Percentiles rank a stretch among this genome's conserved stretches.
These are phyloP conservation scores for Rhizopus stolonifer DNA, from an alignment of 371 early-diverging fungal genomes.

Conservation along the genomic window DNA sequence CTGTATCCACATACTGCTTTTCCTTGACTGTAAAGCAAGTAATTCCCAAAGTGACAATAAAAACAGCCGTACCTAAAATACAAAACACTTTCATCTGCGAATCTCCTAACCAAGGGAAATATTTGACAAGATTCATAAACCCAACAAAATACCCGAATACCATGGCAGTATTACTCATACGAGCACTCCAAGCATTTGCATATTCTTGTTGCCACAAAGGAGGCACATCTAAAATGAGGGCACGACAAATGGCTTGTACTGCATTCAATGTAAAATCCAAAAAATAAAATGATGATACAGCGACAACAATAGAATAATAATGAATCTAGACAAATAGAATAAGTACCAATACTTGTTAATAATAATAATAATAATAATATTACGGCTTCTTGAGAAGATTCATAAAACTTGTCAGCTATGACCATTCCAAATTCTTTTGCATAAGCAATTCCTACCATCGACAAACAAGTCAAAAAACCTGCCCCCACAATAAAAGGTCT, in stretches of 20 bases:
- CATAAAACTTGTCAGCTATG: slow-evolving; percentile 20
- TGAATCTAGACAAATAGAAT: slow-evolving; percentile 17
- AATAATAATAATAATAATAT: slow-evolving; percentile 37
- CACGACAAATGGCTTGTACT: slow-evolving; percentile 68
- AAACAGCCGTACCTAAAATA: slow-evolving; percentile 57
- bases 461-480: slow-evolving; percentile 54
- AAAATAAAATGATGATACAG: slow-evolving; percentile 69
- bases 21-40: slow-evolving; percentile 58
- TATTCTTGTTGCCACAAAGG: slow-evolving; percentile 68
- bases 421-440: slow-evolving; percentile 49
- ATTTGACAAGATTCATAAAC: slow-evolving; percentile 56
- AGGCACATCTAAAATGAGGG: slow-evolving; percentile 74
- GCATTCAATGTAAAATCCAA: slow-evolving; percentile 83
- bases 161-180: slow-evolving; percentile 72
- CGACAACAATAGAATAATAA: slow-evolving; percentile 52
- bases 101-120: slow-evolving; percentile 59
- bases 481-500: slow-evolving; percentile 64
- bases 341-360: too few relatives aligned
- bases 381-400: slow-evolving; percentile 47
- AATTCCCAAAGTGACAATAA: slow-evolving; percentile 46
- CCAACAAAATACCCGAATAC: slow-evolving; percentile 71
- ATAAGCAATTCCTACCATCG: slow-evolving; percentile 70
- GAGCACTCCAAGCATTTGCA: slow-evolving; percentile 73
- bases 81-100: slow-evolving; percentile 67
- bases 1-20: slow-evolving; percentile 14